Conservation (phyloP, 345 rosid species). For the Litchi chinensis region DNA sequence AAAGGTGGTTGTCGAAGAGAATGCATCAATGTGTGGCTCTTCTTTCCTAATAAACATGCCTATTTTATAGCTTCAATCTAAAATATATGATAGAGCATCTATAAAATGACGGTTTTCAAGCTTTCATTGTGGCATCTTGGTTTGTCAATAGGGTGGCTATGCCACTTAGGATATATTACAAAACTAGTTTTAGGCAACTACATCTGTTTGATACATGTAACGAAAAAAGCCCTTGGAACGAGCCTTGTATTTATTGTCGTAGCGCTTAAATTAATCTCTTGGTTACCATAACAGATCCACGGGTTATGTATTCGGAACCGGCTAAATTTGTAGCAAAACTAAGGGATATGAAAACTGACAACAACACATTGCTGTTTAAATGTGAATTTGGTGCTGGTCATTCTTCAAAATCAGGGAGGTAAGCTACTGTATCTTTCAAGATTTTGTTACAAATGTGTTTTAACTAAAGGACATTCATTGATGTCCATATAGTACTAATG, state of each 20-base stretch:
- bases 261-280: background rate
- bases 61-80: no score
- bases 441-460: background rate
- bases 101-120: no score
- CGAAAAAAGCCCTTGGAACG: background rate
- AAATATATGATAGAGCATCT: no score
- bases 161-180: no score
- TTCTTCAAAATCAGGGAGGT: slow-evolving; percentile 97
- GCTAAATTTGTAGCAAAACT: slow-evolving; percentile 91
- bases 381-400: slow-evolving; percentile 95
- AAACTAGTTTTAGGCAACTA: no score
- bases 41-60: no score
- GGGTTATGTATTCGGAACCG: slow-evolving; percentile 93
- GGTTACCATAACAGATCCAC: slow-evolving; percentile 60
- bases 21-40: no score
- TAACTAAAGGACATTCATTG: background rate
- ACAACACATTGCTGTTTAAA: slow-evolving; percentile 72
- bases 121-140: no score
- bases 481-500: background rate
- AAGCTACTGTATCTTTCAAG: background rate
- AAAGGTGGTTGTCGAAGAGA: no score
- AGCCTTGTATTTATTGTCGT: background rate
- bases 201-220: no score
- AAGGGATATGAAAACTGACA: slow-evolving; percentile 80
- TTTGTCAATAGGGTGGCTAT: no score